Base-by-base conservation (phyloP, 352 stramenopile genomes). In the Pythium utonaiense region DNA sequence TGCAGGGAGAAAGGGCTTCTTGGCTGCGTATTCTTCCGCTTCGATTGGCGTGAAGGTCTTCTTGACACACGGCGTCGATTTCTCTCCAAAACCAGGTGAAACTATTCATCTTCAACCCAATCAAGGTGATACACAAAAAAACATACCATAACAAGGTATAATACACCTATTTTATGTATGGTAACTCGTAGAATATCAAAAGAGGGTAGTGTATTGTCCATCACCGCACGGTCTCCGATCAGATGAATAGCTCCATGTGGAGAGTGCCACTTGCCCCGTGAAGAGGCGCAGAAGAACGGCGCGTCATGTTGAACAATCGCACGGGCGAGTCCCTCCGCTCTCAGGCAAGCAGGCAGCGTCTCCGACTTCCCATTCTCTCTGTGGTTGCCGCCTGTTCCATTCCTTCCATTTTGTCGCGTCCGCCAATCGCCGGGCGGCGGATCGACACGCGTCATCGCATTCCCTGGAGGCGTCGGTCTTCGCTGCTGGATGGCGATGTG, bases 261-360 rank as follows among this genome's bases (percentile, higher is more conserved):
- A n/a, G 14, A 30, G 13, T 24, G 41, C 51, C 59, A 30, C 22
- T 40, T 51, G 34, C 41, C 27, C 28, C 28, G 24, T 67, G 60
- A 67, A 67, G 40, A 57, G 60, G 60, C 60, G 60, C 48, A 27
- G 40, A 44, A 47, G n/a, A 47, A 14, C n/a, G 40, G n/a, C 45
- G 53, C 47, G 62, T 58, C 60, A 67, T 57, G 33, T 67, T 67
- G 53, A 67, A 62, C 38, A 45, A 33, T 7, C 31, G 49, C 28
- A 38, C 21, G 27, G 13, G n/a, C 13, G 24, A 45, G 14, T 13
- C 17, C 17, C 12, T 21, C 40, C 16, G 30, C 34, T 19, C 22
- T 49, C 30, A 54, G 7, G 30, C 28, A 42, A 4, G 49, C 16
- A 44, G 30, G 27, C 19, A 33, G 49, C 22, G 45, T 36, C 12